A percentile compares a stretch with the other conserved stretches of the same genome.
Evolutionary conservation across 148 eudicot species (phyloP).

Genomic region (Drosera capensis): DNA sequence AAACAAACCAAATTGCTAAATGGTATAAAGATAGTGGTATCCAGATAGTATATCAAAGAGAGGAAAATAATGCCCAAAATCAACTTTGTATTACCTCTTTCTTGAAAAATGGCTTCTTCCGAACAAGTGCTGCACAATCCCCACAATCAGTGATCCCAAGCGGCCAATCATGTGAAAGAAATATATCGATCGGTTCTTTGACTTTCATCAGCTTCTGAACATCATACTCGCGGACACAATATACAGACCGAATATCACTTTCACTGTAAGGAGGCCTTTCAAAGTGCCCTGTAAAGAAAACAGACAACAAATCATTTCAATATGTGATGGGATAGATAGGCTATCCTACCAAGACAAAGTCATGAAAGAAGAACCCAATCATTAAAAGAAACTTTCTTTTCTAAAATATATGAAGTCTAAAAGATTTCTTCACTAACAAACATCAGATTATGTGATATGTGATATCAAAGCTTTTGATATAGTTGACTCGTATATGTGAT

Average conservation of each 20-base stretch:
- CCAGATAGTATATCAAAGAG: slow-evolving; percentile 1
- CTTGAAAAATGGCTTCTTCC: slow-evolving; percentile 44
- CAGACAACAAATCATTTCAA: background rate
- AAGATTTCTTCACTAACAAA: slow-evolving; percentile 1
- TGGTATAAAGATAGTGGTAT: too few species aligned
- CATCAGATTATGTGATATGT: slow-evolving; percentile 62
- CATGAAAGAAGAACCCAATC: background rate
- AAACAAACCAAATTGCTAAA: too few species aligned
- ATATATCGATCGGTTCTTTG: slow-evolving; percentile 77
- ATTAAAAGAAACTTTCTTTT: background rate
- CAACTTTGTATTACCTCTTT: slow-evolving; percentile 41
- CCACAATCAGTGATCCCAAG: slow-evolving; percentile 81
- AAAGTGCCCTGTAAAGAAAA: slow-evolving; percentile 59
- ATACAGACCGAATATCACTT: slow-evolving; percentile 60
- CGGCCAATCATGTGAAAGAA: slow-evolving; percentile 99
- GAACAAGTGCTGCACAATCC: slow-evolving; percentile 49
- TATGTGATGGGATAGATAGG: background rate
- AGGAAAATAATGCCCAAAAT: background rate
- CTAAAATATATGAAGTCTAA: slow-evolving; percentile 1
- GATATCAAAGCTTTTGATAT: too few species aligned
- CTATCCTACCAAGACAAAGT: background rate
- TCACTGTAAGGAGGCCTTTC: slow-evolving; percentile 81
- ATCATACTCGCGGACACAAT: slow-evolving; percentile 92
- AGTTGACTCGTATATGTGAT: too few species aligned
- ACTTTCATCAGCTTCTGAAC: slow-evolving; percentile 90